Evolutionary conservation across 2,329 filamentous ascomycete genomes (phyloP).

Genomic region (Biscogniauxia sp.): DNA sequence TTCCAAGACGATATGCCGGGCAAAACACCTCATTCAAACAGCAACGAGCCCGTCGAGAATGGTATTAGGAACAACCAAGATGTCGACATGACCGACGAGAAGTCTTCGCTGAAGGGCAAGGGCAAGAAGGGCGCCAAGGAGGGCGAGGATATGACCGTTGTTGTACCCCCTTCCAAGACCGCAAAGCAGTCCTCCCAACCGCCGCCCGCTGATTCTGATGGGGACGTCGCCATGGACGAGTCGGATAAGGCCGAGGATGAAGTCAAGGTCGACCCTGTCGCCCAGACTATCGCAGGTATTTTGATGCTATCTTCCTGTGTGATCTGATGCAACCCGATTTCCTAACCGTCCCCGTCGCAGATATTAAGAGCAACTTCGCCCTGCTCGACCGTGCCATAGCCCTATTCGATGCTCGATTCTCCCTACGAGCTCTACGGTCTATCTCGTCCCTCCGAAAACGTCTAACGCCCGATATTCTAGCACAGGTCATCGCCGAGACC

Average conservation of each 20-base stretch:
- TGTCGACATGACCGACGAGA: conserved; percentile 68
- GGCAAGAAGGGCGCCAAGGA: conserved; percentile 64
- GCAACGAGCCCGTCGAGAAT: conserved; percentile 68
- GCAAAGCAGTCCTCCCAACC: conserved; percentile 56
- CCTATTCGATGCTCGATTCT: conserved; percentile 93
- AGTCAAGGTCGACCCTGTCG: conserved; percentile 58
- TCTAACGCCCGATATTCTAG: conserved; percentile 76
- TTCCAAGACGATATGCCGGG: conserved; percentile 57
- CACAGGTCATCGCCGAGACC: conserved; percentile 76
- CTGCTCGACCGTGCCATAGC: conserved; percentile 88
- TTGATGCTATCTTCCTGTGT: background rate
- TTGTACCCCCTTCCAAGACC: conserved; percentile 71
- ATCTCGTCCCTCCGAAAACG: conserved; percentile 95
- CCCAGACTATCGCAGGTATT: conserved; percentile 58
- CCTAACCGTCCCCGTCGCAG: conserved; percentile 46
- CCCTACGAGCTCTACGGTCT: conserved; percentile 87
- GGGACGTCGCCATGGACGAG: conserved; percentile 70
- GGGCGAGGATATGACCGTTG: conserved; percentile 77
- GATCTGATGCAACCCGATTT: background rate
- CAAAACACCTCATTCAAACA: conserved; percentile 71
- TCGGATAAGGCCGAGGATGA: conserved; percentile 50
- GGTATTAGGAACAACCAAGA: conserved; percentile 65
- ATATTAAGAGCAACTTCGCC: conserved; percentile 92
- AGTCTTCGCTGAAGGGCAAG: conserved; percentile 59
- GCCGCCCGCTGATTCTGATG: conserved; percentile 59